Evolutionary conservation across 176 grass and related monocot species (phyloP).

Genomic region (Musa troglodytarum): DNA sequence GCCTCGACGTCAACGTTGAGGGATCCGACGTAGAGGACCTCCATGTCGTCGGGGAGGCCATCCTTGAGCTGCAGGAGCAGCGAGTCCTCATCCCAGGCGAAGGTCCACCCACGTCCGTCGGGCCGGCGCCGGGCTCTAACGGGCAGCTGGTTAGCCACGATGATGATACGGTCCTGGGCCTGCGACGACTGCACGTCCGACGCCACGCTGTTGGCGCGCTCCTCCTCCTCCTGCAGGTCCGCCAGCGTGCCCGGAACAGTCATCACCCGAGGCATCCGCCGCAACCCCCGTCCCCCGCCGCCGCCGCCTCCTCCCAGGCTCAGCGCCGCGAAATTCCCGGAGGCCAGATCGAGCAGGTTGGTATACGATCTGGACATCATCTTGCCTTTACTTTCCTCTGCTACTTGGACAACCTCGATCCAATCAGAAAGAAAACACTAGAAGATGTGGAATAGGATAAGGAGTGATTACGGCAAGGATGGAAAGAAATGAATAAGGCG

Average conservation of each 20-base stretch:
- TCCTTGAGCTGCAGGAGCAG: slow-evolving; percentile 62
- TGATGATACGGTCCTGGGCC: slow-evolving; percentile 47
- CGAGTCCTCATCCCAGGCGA: slow-evolving; percentile 65
- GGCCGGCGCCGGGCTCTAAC: slow-evolving; percentile 35
- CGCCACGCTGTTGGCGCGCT: slow-evolving; percentile 38
- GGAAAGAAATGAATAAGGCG: not conserved
- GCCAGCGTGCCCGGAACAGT: slow-evolving; percentile 39
- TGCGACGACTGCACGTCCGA: slow-evolving; percentile 51
- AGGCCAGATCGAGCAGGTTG: slow-evolving; percentile 53
- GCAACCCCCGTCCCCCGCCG: slow-evolving; percentile 14
- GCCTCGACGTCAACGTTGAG: slow-evolving; percentile 45
- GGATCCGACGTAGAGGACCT: slow-evolving; percentile 71
- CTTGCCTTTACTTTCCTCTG: not conserved
- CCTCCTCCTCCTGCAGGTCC: slow-evolving; percentile 44
- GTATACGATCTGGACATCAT: slow-evolving; percentile 70
- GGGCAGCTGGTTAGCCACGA: slow-evolving; percentile 57
- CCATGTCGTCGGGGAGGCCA: slow-evolving; percentile 67
- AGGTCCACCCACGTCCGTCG: slow-evolving; percentile 44
- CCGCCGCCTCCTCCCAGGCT: slow-evolving; percentile 28
- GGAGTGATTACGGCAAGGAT: not conserved
- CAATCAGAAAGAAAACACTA: not conserved
- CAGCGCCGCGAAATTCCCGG: slow-evolving; percentile 48
- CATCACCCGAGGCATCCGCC: slow-evolving; percentile 44
- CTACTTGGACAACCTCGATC: no score
- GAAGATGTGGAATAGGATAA: not conserved